phyloP scores from a whole-genome alignment of 1,284 basidiomycete species.

The Meira nashicola region DNA sequence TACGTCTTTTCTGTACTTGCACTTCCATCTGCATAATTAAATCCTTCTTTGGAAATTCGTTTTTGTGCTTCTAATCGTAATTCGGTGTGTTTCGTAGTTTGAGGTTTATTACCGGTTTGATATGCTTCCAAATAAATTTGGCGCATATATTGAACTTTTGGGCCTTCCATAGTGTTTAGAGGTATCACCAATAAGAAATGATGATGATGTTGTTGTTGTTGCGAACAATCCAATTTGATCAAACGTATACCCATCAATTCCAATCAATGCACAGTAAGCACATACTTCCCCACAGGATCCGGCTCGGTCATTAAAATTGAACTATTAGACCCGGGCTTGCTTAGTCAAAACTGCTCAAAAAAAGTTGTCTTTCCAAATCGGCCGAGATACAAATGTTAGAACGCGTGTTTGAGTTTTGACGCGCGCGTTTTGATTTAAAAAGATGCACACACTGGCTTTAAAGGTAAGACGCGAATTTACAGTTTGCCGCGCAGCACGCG shows the following conservation, averaged over 20 bases:
- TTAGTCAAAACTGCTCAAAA: no score
- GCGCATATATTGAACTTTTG: conserved; percentile 19
- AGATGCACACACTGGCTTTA: not conserved
- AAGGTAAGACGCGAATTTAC: not conserved
- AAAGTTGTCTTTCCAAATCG: not conserved
- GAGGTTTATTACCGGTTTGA: conserved; percentile 17
- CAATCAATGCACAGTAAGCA: no score
- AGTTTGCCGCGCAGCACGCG: not conserved
- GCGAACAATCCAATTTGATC: no score
- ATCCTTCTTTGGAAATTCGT: conserved; percentile 30
- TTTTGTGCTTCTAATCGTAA: conserved; percentile 30
- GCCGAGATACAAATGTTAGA: not conserved
- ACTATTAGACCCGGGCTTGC: no score
- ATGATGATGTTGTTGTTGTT: no score
- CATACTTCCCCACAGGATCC: no score
- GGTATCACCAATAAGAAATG: no score
- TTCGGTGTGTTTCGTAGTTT: conserved; percentile 24
- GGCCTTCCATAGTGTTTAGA: not conserved
- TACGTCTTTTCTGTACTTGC: conserved; percentile 34
- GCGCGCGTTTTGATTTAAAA: not conserved
- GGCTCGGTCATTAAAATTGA: no score
- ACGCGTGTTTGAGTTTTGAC: not conserved
- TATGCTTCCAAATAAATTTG: conserved; percentile 39
- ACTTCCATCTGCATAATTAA: conserved; percentile 39
- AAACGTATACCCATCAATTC: no score